Base-by-base conservation (phyloP, 176 grass and related monocot genomes). In the Leersia perrieri region DNA sequence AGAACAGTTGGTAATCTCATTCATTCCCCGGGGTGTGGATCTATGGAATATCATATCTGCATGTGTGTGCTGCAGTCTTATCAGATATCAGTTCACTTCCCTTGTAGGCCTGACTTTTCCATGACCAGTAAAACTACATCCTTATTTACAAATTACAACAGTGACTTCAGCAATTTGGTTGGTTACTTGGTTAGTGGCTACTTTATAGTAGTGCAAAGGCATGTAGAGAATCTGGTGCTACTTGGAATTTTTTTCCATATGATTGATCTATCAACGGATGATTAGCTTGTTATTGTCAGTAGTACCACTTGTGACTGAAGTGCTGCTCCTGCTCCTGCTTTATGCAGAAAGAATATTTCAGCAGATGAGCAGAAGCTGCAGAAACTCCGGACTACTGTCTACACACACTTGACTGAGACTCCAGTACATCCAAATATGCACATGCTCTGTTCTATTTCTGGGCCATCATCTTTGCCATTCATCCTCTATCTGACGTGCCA, bases 31-130 rank as follows among this genome's bases (percentile, higher is more conserved):
- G 55, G n/a, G n/a, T n/a, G 41, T 66, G 66, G 58, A 58, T 78
- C 33, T 18, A 30, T 11, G 57, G 77, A 23, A 72, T 44, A 55
- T 75, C 80, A 47, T 79, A 18, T 73, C 74, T 14, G 33, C 76
- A 76, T 69, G 32, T 64, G 53, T 62, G 70, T 80, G 70, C 39
- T 40, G 63, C 20, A 22, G 67, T 63, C 63, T 40, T 76, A 74
- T 76, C 63, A 53, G 49, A 8, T n/a, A 53, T 53, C 49, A n/a
- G n/a, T 68, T 16, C 0, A 10, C 34, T 60, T 83, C 49, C 49
- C 49, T 83, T 81, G 2, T n/a, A 1, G n/a, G 7, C 67, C 78
- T 79, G 82, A 42, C 82, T 80, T 76, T 23, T 64, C 76, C 62
- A 33, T 70, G 81, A 9, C 44, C 66, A 28, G 2, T 2, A 26